A percentile compares a stretch with the other conserved stretches of the same genome.
phyloP scores from a whole-genome alignment of 805 yeast species.

The Blastobotrys terrestris region DNA sequence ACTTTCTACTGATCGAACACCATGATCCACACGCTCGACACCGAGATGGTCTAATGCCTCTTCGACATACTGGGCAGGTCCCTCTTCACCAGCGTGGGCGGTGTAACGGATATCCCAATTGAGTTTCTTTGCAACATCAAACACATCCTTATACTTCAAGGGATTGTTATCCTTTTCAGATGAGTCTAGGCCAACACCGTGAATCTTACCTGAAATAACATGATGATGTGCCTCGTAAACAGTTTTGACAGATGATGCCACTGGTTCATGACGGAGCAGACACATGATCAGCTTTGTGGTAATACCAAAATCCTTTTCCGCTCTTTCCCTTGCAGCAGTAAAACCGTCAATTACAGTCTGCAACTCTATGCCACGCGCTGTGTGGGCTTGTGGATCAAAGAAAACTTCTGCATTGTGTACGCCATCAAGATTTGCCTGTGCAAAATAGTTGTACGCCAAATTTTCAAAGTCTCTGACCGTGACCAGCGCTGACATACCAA shows the following conservation, averaged over 20 bases:
- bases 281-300: conserved; percentile 76
- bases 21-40: conserved; percentile 75
- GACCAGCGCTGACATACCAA: conserved; percentile 72
- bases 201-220: conserved; percentile 52
- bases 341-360: conserved; percentile 62
- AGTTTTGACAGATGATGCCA: conserved; percentile 50
- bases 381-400: conserved; percentile 82
- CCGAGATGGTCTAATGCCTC: conserved; percentile 53
- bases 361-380: conserved; percentile 56
- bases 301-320: conserved; percentile 53
- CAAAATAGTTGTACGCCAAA: conserved; percentile 46
- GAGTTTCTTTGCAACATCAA: conserved; percentile 39
- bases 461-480: conserved; percentile 68
- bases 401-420: conserved; percentile 64
- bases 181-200: conserved; percentile 79
- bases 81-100: conserved; percentile 90
- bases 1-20: conserved; percentile 58
- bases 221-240: conserved; percentile 47
- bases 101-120: conserved; percentile 54
- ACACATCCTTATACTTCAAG: conserved; percentile 58
- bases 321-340: conserved; percentile 58
- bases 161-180: conserved; percentile 78
- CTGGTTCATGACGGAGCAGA: conserved; percentile 67
- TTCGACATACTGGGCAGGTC: conserved; percentile 61
- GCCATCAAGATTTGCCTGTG: conserved; percentile 22